Evolutionary conservation across 371 early-diverging fungal species (phyloP), one percentile per base, ranked within the genome.

Genomic region (Mucor circinelloides): DNA sequence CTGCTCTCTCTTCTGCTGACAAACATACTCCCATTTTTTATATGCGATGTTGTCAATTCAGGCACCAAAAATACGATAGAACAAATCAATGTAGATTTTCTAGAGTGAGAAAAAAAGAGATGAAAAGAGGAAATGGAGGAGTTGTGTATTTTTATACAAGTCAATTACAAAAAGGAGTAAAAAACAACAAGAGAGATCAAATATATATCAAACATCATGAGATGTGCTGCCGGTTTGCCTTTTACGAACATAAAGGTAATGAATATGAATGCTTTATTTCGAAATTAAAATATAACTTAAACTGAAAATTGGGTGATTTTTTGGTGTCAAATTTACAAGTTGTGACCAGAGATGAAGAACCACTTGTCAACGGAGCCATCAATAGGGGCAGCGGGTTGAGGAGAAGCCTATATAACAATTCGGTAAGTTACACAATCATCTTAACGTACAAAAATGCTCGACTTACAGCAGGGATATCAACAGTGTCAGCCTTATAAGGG

Each of bases 341-440:
- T 90, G 81, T 89, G 84, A 58, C 90, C 92, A 46, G 91, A 91
- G 77, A 97, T 91, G 87, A 91, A 98, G 91, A 96, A 98, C 97
- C 97, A 97, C 91, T 97, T 97, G 90, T 95, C 95, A 72, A 97
- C 89, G 44, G 89, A 87, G 66, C 89, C 81, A 68, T 93, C 90
- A 70, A 90, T 87, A 64, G 82, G 77, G 38, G 88, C 89, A 73
- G 84, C 79, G 61, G 83, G 67, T 71, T 82, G 72, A 58, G 67
- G 68, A 59, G 76, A 66, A 25, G 70, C 78, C 80, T 78, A 32
- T 21, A 32, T 32, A n/a, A 48, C 7, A 21, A 50, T 21, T 58
- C 15, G 38, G 15, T 30, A 40, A 23, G 52, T 27, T 27, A 27
- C 52, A 27, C 52, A 13, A 52, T 52, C 23, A 46, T 21, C 6